phyloP scores from a whole-genome alignment of 2,329 filamentous ascomycete genomes.

The Colletotrichum sp. region DNA sequence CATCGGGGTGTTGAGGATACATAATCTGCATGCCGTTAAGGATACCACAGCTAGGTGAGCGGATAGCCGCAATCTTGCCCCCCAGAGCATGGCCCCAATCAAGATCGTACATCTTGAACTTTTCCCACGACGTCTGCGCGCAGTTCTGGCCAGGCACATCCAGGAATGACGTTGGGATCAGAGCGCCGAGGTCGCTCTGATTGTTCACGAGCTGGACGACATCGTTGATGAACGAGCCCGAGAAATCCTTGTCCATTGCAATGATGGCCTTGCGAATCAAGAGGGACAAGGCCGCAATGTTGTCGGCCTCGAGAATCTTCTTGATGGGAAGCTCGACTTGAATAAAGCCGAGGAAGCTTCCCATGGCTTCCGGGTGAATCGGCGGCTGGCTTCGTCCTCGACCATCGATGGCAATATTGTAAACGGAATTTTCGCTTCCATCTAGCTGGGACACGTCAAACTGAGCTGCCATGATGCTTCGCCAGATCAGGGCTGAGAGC shows the following conservation, averaged over 20 bases:
- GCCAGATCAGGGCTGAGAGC: slow-evolving; percentile 13
- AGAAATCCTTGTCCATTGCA: neutral
- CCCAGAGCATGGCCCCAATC: neutral
- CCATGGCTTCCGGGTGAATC: neutral
- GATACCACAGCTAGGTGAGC: neutral
- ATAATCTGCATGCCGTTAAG: neutral
- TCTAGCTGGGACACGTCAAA: neutral
- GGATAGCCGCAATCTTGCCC: neutral
- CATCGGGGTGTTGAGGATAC: neutral
- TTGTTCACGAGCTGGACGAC: neutral
- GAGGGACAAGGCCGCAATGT: neutral
- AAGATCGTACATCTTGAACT: neutral
- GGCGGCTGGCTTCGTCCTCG: neutral
- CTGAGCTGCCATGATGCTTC: slow-evolving; percentile 18
- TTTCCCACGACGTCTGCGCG: neutral
- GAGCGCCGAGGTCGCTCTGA: neutral
- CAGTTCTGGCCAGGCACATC: neutral
- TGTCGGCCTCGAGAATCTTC: neutral
- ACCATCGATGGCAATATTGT: neutral
- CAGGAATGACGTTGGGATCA: neutral
- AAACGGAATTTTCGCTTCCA: neutral
- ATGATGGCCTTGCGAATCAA: neutral
- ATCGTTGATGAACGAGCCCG: neutral
- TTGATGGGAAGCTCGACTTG: neutral
- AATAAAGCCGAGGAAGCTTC: neutral